These are phyloP conservation scores for Malassezia restricta DNA, from an alignment of 1,284 basidiomycete genomes.

Conservation along the genomic window DNA sequence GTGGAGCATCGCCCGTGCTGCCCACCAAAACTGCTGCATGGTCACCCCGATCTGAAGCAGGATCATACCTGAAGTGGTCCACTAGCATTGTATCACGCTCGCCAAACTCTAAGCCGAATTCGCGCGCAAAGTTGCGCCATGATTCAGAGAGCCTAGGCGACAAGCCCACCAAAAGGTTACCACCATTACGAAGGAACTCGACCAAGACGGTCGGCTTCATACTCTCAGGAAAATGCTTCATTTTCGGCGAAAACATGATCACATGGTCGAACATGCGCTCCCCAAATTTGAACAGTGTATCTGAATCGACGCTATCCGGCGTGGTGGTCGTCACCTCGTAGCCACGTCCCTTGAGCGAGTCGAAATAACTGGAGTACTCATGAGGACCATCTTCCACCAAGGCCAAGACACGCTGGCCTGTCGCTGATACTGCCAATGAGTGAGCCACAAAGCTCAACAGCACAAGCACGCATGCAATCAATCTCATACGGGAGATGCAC, in stretches of 20 bases:
- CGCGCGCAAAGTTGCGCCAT: conserved; percentile 50
- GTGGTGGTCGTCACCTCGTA: conserved; percentile 16
- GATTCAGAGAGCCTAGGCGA: conserved; percentile 53
- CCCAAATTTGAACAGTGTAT: conserved; percentile 26
- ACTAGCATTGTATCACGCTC: conserved; percentile 47
- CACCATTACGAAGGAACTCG: conserved; percentile 55
- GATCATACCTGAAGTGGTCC: conserved; percentile 48
- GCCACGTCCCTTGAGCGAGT: conserved; percentile 20
- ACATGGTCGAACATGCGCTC: conserved; percentile 37
- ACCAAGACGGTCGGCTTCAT: conserved; percentile 74
- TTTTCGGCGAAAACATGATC: conserved; percentile 25
- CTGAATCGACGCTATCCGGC: conserved; percentile 3
- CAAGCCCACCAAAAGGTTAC: conserved; percentile 74
- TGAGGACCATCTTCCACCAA: conserved; percentile 18
- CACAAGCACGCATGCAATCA: background rate
- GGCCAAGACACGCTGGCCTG: conserved; percentile 33
- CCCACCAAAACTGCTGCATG: conserved; percentile 32
- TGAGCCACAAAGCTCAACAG: background rate
- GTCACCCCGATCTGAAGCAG: conserved; percentile 21
- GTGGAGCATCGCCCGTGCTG: conserved; percentile 1
- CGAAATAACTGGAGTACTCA: conserved; percentile 21
- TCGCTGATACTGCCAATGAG: conserved; percentile 18
- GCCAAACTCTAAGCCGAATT: conserved; percentile 53
- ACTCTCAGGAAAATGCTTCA: conserved; percentile 57
- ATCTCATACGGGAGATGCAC: background rate